Evolutionary conservation across 768 basidiomycete genomes (phyloP).

Genomic region (Tylopilus plumbeoviolaceoides): DNA sequence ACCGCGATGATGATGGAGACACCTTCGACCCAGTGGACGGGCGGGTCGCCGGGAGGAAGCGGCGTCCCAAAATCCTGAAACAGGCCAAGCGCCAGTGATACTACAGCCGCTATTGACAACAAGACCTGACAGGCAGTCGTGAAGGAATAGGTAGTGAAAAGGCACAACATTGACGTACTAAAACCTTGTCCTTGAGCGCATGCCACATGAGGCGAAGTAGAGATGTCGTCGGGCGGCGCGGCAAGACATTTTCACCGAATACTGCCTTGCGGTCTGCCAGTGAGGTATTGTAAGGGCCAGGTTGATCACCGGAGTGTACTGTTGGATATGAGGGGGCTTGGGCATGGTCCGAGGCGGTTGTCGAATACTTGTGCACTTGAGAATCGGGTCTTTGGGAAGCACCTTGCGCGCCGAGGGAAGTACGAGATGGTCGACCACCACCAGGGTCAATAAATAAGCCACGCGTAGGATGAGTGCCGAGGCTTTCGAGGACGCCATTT

Average conservation of each 20-base stretch:
- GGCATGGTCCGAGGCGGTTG: background rate
- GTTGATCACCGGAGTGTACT: background rate
- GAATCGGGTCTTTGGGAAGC: constrained; percentile 34
- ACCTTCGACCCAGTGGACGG: constrained; percentile 97
- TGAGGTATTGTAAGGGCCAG: constrained; percentile 34
- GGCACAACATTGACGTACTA: constrained; percentile 45
- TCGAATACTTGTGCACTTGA: background rate
- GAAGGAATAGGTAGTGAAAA: constrained; percentile 3
- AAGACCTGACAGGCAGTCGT: constrained; percentile 54
- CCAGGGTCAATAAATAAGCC: constrained; percentile 36
- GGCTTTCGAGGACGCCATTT: constrained; percentile 58
- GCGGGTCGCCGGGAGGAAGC: constrained; percentile 54
- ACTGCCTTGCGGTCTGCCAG: constrained; percentile 60
- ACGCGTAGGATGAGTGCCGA: constrained; percentile 59
- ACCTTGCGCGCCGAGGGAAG: constrained; percentile 25
- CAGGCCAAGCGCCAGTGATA: constrained; percentile 90
- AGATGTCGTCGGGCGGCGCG: constrained; percentile 62
- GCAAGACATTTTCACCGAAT: constrained; percentile 75
- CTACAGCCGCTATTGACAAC: constrained; percentile 85
- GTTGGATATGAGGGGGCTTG: constrained; percentile 13
- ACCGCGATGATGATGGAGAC: constrained; percentile 79
- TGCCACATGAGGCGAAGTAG: constrained; percentile 78
- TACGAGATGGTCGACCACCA: constrained; percentile 6
- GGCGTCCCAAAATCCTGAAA: constrained; percentile 88
- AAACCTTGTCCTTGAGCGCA: constrained; percentile 86